phyloP scores from a whole-genome alignment of 192 early-diverging fungal species.

The Umbelopsis isabellina region DNA sequence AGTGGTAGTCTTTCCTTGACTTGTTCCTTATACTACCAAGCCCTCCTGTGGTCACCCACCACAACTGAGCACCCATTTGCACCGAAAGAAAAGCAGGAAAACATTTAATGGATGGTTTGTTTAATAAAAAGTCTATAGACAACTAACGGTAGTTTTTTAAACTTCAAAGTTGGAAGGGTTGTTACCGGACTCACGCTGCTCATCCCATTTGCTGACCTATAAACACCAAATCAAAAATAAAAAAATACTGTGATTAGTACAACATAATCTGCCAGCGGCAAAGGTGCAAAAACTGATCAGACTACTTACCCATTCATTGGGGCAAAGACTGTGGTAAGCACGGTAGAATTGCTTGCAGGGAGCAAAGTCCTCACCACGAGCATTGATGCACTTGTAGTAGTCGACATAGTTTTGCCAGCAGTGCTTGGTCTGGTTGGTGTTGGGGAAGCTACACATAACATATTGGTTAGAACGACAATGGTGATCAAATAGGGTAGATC shows the following conservation, averaged over 20 bases:
- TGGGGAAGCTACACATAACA: slow-evolving; percentile 77
- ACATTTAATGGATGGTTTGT: slow-evolving; percentile 19
- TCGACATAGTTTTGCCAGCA: slow-evolving; percentile 99
- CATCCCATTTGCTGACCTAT: slow-evolving; percentile 54
- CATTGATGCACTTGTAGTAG: slow-evolving; percentile 87
- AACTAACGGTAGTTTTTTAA: slow-evolving; percentile 31
- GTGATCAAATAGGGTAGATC: not conserved
- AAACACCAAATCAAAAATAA: not conserved
- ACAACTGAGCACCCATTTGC: too few species aligned
- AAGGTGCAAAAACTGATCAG: not conserved
- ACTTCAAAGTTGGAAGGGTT: slow-evolving; percentile 53
- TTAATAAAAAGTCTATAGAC: slow-evolving; percentile 21
- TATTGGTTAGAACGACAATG: not conserved
- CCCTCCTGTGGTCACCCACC: too few species aligned
- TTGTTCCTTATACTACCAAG: too few species aligned
- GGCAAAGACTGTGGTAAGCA: slow-evolving; percentile 89
- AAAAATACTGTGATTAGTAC: not conserved
- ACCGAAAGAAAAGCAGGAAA: slow-evolving; percentile 10
- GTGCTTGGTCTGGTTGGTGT: slow-evolving; percentile 98
- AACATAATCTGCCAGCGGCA: slow-evolving; percentile 4
- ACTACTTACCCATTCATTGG: slow-evolving; percentile 85
- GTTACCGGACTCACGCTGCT: slow-evolving; percentile 48
- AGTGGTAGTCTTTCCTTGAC: too few species aligned
- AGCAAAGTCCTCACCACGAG: slow-evolving; percentile 94
- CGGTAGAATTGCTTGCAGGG: slow-evolving; percentile 91